Base-by-base conservation (phyloP, 2,329 filamentous ascomycete species). In the Fusarium tuaranense region DNA sequence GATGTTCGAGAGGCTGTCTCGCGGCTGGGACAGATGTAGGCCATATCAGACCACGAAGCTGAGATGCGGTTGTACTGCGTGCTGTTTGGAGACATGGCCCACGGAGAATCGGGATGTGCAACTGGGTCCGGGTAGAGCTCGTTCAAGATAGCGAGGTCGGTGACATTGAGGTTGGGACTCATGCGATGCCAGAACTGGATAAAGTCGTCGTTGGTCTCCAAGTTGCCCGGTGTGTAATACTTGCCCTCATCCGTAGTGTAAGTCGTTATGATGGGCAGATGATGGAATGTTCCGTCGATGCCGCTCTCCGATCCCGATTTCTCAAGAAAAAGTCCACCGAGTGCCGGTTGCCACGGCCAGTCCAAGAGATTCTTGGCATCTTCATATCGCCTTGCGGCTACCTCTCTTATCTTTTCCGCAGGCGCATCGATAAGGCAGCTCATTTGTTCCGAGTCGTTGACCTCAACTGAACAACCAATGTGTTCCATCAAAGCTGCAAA, bases 11-110 rank as follows among this genome's bases (percentile, higher is more conserved):
- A 5, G 0, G 66, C 63, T 0, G 66, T 68, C 9, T 68, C 25
- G 1, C 66, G 66, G 1, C 63, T 68, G 27, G 66, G 66, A 6
- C 66, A 68, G 5, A 68, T 68, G 7, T 68, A 68, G 0, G 66
- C 63, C 66, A 68, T 68, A 9, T 68, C 66, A 2, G 66, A 68
- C 66, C 66, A 68, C 8, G 66, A 57, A 4, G 66, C 66, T 18
- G 66, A 68, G 13, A 68, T 68, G 3, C 66, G 66, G 7, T 68
- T 68, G 30, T 68, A 68, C 27, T 68, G 66, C 0, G 63, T 68
- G 38, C 66, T 68, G 3, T 68, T 68, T 0, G 66, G 66, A 1
- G 66, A 68, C 30, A 38, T 46, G 9, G 51, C 63, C 66, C 66
- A 68, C 4, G 63, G 63, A 7, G 66, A 68, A 7, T 68, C 66